phyloP scores from a whole-genome alignment of 331 rosid genomes.

The Quercus tomentella region DNA sequence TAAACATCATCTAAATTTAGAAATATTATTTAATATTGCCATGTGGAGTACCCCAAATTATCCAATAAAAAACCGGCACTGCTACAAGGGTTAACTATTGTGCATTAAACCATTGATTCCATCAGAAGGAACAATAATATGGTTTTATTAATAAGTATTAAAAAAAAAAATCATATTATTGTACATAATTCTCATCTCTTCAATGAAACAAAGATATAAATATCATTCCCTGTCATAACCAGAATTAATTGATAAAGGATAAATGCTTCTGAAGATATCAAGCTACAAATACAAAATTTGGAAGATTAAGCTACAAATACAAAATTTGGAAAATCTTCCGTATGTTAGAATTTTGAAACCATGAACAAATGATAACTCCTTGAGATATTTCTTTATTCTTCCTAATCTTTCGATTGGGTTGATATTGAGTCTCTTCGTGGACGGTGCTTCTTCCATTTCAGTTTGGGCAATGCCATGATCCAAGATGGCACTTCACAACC shows the following conservation, averaged over 20 bases:
- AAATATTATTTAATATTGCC: too few species aligned
- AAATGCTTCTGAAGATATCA: not conserved
- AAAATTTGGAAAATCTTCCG: too few species aligned
- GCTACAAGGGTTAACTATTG: not conserved
- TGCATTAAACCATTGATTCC: not conserved
- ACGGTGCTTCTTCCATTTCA: conserved; percentile 90
- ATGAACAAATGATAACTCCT: not conserved
- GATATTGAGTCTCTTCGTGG: conserved; percentile 77
- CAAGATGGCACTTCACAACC: conserved; percentile 94
- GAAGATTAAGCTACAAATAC: not conserved
- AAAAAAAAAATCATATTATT: too few species aligned
- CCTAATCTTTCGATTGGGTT: conserved; percentile 45
- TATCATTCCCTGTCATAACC: not conserved
- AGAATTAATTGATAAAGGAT: not conserved
- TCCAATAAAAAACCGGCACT: not conserved
- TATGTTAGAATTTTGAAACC: not conserved
- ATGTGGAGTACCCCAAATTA: too few species aligned
- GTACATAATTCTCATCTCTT: not conserved
- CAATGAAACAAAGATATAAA: not conserved
- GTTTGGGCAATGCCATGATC: conserved; percentile 57
- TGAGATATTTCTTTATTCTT: conserved; percentile 2
- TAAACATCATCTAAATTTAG: too few species aligned
- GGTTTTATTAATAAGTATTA: too few species aligned
- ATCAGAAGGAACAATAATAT: not conserved
- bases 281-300: not conserved